Evolutionary conservation across 345 rosid species (phyloP).

Genomic region (Citrus glauca): DNA sequence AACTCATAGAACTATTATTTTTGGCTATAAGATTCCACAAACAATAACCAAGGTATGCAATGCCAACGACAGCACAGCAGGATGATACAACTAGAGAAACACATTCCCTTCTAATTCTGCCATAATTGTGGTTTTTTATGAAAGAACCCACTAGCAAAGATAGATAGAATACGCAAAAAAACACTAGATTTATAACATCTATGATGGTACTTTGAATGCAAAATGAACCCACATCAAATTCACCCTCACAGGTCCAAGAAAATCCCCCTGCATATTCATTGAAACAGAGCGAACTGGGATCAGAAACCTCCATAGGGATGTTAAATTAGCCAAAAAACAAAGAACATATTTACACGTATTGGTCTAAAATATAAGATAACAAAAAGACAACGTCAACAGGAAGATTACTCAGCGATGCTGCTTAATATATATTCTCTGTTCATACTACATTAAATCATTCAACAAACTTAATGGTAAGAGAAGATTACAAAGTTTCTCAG

Average conservation of each 20-base stretch:
- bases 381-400: neutral
- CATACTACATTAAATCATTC: neutral
- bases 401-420: neutral
- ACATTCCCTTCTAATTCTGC: conserved; percentile 36
- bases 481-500: neutral
- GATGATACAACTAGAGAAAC: conserved; percentile 32
- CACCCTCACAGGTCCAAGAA: conserved; percentile 50
- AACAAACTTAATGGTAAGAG: neutral
- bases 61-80: conserved; percentile 43
- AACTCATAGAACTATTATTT: conserved; percentile 8
- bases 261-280: conserved; percentile 37
- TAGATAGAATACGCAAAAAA: conserved; percentile 53
- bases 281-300: neutral
- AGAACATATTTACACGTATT: neutral
- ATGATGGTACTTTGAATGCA: conserved; percentile 56
- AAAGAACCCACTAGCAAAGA: conserved; percentile 33
- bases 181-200: conserved; percentile 50
- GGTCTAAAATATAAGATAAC: neutral
- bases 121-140: conserved; percentile 11
- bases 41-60: conserved; percentile 32
- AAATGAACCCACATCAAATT: conserved; percentile 36
- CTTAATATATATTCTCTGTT: neutral
- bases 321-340: neutral
- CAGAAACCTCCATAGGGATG: neutral
- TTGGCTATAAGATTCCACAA: conserved; percentile 31